Percentiles rank a stretch among this genome's conserved stretches.
Conservation (phyloP, 495 filamentous ascomycete species). For the Chaetomium cochliodes region DNA sequence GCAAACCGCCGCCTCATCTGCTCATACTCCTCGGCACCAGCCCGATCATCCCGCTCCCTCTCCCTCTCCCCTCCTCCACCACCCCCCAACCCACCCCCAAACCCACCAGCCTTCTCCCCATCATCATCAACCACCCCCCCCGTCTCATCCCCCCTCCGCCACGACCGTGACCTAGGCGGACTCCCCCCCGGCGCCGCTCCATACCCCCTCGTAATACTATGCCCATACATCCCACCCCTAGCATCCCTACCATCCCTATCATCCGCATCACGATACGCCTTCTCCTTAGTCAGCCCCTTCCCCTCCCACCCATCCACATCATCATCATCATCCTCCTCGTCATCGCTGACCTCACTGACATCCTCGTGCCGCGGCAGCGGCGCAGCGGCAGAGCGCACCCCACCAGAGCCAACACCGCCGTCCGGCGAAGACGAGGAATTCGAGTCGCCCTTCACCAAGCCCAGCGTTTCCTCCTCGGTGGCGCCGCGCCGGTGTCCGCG, state of each 20-base stretch:
- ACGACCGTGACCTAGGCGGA: conserved; percentile 19
- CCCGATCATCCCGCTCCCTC: conserved; percentile 4
- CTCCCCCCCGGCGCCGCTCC: conserved; percentile 14
- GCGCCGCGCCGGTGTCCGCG: conserved; percentile 50
- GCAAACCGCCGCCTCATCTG: conserved; percentile 14
- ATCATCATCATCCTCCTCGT: not conserved
- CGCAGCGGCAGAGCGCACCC: too few relatives aligned
- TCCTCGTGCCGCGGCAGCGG: not conserved
- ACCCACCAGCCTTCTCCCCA: not conserved
- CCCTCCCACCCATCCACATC: too few relatives aligned
- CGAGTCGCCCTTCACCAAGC: conserved; percentile 77
- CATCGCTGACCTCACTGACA: conserved; percentile 18
- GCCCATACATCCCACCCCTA: conserved; percentile 35
- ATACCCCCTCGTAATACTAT: conserved; percentile 39
- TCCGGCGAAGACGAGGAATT: too few relatives aligned
- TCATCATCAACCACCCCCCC: not conserved
- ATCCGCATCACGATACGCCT: conserved; percentile 27
- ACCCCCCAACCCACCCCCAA: too few relatives aligned
- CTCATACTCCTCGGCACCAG: conserved; percentile 13
- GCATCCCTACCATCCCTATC: not conserved
- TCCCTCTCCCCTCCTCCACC: not conserved
- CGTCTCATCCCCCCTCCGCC: not conserved
- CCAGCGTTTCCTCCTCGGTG: conserved; percentile 87
- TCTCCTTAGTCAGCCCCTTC: not conserved
- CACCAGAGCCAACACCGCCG: too few relatives aligned